Base-by-base conservation (phyloP, 2,329 filamentous ascomycete genomes). In the Paecilomyces formosus region DNA sequence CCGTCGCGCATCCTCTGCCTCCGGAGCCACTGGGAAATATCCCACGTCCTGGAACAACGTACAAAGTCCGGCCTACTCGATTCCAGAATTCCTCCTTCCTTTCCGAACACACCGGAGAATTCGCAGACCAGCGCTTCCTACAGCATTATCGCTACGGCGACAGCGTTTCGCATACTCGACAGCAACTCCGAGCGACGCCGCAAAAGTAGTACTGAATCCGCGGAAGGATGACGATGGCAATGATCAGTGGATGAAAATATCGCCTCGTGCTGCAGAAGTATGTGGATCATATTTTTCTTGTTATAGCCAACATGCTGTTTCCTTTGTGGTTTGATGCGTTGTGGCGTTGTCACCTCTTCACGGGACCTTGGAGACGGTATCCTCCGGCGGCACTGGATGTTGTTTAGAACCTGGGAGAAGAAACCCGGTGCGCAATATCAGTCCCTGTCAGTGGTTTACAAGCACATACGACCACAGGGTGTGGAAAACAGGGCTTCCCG, bases 161-260 rank as follows among this genome's bases (percentile, higher is more conserved):
- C 68, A 70, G 18, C 63, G 60, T 35, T 62, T 64, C 35, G 62
- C 64, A 15, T 73, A 79, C 59, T 77, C 72, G 24, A 70, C 69
- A 35, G 73, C 75, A 31, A 57, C 67, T 24, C 35, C 62, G 33
- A 67, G 58, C 50, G 65, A 61, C 52, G 76, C 74, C 55, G 76
- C 75, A 15, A 78, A 82, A 57, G 74, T 80, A 15, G 62, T 71
- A 51, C 70, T 74, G 59, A 96, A 97, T 70, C 89, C 91, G 0
- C 85, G 88, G 64, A 82, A 82, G 58, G 90, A 94, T 71, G 90
- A 95, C 31, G 85, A 92, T 57, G 93, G 93, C 26, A 88, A 90
- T n/a, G 84, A 88, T 21, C 91, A 96, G 86, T 78, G 79, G 65
- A 81, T 99, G 24, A 87, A 88, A 57, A 96, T 97, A 61, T 95